Evolutionary conservation across 345 rosid genomes (phyloP), one percentile per base, ranked within the genome.

Genomic region (Raphanus raphanistrum): DNA sequence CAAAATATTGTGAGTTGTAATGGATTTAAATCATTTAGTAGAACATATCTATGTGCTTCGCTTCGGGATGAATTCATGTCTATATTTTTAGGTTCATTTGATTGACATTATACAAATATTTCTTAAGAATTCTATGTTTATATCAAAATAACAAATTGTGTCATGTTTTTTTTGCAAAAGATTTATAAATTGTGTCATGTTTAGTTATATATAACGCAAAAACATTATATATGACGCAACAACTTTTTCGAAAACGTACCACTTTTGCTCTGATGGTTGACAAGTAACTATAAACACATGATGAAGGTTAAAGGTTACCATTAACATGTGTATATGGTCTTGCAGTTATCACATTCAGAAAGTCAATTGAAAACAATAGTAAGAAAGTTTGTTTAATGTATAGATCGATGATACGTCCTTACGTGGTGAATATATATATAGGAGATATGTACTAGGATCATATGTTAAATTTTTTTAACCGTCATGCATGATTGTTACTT

Each of bases 251-350:
- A 35, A 13, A 66, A 38, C 11, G 38, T 32, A 13, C 29, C 67
- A 66, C 4, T 59, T 35, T 68, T 65, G 57, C 63, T n/a, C 31
- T 48, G 55, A 31, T 65, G 29, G 35, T 71, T 65, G 67, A 57
- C 68, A 31, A 3, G 54, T 78, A 78, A 78, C 81, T 66, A 21
- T 21, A 72, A 21, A 59, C 76, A 78, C 54, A 58, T 25, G 67
- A 65, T 25, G 61, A 21, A 45, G 28, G 12, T 6, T 7, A 21
- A 36, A 12, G 12, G 2, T 27, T 27, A 62, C 50, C 63, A 62
- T 27, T 43, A 43, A 12, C 15, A 43, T 12, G 15, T 43, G 52
- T 43, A 4, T 12, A 48, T 38, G 54, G 54, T 13, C 54, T 48
- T 48, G 54, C 6, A 48, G 6, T 48, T 35, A 35, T 35, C 59